Evolutionary conservation across 495 filamentous ascomycete genomes (phyloP), one percentile per base, ranked within the genome.

Genomic region (Cladorrhinum samala): DNA sequence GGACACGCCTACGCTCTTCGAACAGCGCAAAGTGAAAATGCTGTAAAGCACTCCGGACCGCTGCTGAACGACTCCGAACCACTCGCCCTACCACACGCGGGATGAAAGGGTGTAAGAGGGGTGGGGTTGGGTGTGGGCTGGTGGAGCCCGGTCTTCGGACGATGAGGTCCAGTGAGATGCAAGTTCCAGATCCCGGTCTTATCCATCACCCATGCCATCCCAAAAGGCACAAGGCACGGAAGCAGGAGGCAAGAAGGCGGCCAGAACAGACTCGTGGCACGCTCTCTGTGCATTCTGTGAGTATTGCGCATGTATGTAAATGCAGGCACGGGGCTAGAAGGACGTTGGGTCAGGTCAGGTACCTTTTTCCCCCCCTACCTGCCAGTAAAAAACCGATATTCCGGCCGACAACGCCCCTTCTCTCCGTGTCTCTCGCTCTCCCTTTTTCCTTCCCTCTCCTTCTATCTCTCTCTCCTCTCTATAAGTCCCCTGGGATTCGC

Each of bases 181-280:
- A n/a, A n/a, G n/a, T n/a, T n/a, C n/a, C 42, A 21, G 45, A 20
- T 23, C 21, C 20, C 18, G n/a, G 24, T 14, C 13, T 9, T 17
- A n/a, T 25, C 9, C 20, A n/a, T 18, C 11, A 4, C n/a, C n/a
- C 17, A 6, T 17, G 5, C 13, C 13, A 18, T 9, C 20, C 19
- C n/a, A 25, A 11, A 11, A 11, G 6, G 2, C 16, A 2, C 11
- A 24, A 38, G 21, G 36, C 11, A 17, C 30, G 24, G 19, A 50
- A 16, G 46, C 46, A 49, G 36, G 48, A 18, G n/a, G 9, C 16
- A 14, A 5, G 37, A 24, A 33, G 24, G 24, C 24, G 33, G 9
- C 20, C 27, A 7, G 42, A 17, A 30, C n/a, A n/a, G 16, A 50
- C 48, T 50, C 48, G 48, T 50, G 48, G 48, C 48, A 50, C 46